Percentiles rank a stretch among this genome's conserved stretches.
Evolutionary conservation across 2,329 filamentous ascomycete species (phyloP).

Genomic region (Aaosphaeria arxii): DNA sequence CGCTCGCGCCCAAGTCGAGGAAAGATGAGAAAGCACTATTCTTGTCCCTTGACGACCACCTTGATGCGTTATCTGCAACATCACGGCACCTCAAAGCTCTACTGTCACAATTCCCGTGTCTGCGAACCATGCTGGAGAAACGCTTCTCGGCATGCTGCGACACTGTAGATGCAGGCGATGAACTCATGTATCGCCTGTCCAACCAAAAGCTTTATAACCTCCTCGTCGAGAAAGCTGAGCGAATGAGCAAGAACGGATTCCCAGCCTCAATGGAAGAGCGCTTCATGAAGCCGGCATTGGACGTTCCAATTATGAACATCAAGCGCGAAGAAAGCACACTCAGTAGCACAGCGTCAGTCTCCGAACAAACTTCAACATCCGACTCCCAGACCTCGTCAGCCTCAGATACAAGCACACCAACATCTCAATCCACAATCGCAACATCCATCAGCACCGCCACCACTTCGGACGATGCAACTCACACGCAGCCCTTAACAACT

Average conservation of each 20-base stretch:
- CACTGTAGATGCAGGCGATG: constrained; percentile 75
- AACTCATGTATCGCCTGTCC: constrained; percentile 80
- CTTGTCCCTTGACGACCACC: constrained; percentile 67
- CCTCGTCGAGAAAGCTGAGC: constrained; percentile 68
- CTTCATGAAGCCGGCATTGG: constrained; percentile 73
- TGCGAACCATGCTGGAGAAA: constrained; percentile 53
- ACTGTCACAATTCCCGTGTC: constrained; percentile 41
- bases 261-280: constrained; percentile 81
- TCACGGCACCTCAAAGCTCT: constrained; percentile 60
- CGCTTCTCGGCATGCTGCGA: constrained; percentile 75
- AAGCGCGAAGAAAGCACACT: constrained; percentile 54
- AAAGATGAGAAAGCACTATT: constrained; percentile 61
- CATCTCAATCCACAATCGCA: neutral
- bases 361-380: constrained; percentile 1
- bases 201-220: constrained; percentile 65
- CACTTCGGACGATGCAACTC: constrained; percentile 9
- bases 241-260: constrained; percentile 63
- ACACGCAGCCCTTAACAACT: constrained; percentile 16
- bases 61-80: constrained; percentile 59
- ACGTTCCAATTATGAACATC: constrained; percentile 70
- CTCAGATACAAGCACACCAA: constrained; percentile 6
- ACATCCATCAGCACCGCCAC: neutral
- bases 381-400: constrained; percentile 18
- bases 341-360: constrained; percentile 18
- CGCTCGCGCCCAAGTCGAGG: constrained; percentile 52